Evolutionary conservation across 1,139 yeast genomes (phyloP).

Genomic region (Yarrowia galli): DNA sequence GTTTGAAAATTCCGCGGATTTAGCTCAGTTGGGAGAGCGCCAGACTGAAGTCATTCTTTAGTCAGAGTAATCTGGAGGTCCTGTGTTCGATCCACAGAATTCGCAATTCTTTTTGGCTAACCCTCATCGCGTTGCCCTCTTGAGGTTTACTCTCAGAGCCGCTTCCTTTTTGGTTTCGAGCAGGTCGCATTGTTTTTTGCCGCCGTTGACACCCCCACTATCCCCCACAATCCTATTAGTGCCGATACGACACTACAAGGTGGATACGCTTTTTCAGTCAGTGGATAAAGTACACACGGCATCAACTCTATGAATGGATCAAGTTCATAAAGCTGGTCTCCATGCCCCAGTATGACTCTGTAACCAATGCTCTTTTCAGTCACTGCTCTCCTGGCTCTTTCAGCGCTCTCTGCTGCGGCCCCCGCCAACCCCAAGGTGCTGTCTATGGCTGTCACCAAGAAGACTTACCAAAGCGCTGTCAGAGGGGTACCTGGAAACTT

Average conservation of each 20-base stretch:
- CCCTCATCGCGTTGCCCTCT: no score
- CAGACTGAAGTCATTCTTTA: constrained; percentile 67
- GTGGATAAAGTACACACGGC: constrained; percentile 8
- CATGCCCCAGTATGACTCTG: not conserved
- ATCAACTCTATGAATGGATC: not conserved
- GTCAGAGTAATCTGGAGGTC: constrained; percentile 72
- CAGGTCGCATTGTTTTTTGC: no score
- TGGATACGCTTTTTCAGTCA: not conserved
- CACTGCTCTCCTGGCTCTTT: not conserved
- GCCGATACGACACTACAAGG: not conserved
- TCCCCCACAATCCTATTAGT: not conserved
- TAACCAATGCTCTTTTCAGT: not conserved
- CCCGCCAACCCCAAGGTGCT: constrained; percentile 1
- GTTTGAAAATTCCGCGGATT: constrained; percentile 56
- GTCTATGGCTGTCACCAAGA: not conserved
- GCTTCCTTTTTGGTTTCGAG: no score
- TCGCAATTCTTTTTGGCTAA: constrained; percentile 62
- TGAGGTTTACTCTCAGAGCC: no score
- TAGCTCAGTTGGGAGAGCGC: constrained; percentile 93
- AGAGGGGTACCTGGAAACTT: not conserved
- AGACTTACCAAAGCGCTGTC: not conserved
- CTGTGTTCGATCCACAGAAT: constrained; percentile 94
- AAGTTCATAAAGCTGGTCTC: not conserved
- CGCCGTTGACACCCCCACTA: no score
- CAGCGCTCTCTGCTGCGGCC: not conserved